Conservation (phyloP, 1,139 yeast species). For the Blastobotrys buckinghamii region DNA sequence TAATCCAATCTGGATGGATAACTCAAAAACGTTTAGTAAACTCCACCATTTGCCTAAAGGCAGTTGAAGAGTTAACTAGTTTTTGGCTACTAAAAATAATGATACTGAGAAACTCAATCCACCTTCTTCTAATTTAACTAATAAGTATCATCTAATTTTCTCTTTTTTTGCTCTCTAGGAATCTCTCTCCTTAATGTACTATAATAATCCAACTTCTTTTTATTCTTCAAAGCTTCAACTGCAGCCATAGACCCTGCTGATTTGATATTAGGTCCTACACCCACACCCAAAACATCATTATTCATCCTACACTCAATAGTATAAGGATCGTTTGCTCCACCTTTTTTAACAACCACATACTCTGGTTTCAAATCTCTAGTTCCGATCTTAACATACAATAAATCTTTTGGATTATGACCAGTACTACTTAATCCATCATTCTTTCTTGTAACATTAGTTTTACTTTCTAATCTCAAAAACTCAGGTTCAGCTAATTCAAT, state of each 20-base stretch:
- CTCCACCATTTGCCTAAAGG: no score
- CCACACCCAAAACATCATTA: slow-evolving; percentile 47
- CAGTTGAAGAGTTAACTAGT: no score
- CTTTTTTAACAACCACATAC: slow-evolving; percentile 53
- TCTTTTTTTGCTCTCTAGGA: slow-evolving; percentile 37
- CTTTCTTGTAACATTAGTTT: no score
- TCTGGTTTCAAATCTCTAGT: slow-evolving; percentile 61
- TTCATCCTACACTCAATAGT: slow-evolving; percentile 64
- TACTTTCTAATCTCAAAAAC: slow-evolving; percentile 31
- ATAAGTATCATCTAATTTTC: not conserved
- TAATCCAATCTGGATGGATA: no score
- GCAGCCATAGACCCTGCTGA: slow-evolving; percentile 73
- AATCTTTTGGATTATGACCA: slow-evolving; percentile 62
- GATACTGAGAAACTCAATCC: not conserved
- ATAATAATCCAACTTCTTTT: slow-evolving; percentile 56
- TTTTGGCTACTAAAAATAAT: no score
- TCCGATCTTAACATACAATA: slow-evolving; percentile 74
- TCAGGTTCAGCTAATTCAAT: slow-evolving; percentile 48
- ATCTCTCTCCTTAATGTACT: slow-evolving; percentile 52
- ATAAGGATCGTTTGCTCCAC: slow-evolving; percentile 43
- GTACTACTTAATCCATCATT: slow-evolving; percentile 33
- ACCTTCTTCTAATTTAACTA: not conserved
- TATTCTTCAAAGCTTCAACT: slow-evolving; percentile 56
- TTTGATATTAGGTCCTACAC: slow-evolving; percentile 51
- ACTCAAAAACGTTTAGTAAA: no score